A percentile compares a stretch with the other conserved stretches of the same genome.
These are phyloP conservation scores for Malassezia arunalokei DNA, from an alignment of 1,284 basidiomycete species.

Conservation along the genomic window DNA sequence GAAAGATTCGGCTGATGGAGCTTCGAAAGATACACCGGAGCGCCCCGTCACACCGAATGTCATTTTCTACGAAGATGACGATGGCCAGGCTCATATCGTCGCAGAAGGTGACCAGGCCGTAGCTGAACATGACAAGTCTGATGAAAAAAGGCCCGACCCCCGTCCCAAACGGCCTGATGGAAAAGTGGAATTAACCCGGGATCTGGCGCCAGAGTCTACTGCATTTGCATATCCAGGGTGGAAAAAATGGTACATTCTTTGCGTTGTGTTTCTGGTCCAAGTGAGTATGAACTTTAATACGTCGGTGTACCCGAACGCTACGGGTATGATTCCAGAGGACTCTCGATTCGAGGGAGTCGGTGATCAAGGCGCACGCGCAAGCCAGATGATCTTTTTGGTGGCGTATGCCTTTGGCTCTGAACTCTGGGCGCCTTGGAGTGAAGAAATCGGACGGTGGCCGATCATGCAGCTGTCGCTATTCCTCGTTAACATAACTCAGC, in stretches of 20 bases:
- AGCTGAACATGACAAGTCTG: neutral
- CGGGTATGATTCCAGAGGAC: conserved; percentile 34
- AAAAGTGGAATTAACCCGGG: conserved; percentile 41
- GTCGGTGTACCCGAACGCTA: conserved; percentile 44
- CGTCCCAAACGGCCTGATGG: conserved; percentile 22
- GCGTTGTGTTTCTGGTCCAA: conserved; percentile 47
- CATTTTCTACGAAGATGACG: neutral
- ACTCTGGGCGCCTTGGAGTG: conserved; percentile 45
- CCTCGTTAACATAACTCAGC: conserved; percentile 46
- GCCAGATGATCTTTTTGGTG: conserved; percentile 48
- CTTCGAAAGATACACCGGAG: neutral
- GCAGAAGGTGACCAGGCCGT: neutral
- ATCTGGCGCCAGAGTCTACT: conserved; percentile 39
- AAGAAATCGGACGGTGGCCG: conserved; percentile 45
- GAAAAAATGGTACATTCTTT: conserved; percentile 47
- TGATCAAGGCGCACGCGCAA: conserved; percentile 47
- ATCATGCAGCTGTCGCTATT: conserved; percentile 39
- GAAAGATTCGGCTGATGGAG: neutral
- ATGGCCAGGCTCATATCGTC: neutral
- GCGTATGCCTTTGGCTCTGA: conserved; percentile 47
- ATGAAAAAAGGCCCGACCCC: neutral
- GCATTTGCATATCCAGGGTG: conserved; percentile 34
- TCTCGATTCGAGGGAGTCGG: conserved; percentile 26
- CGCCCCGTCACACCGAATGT: neutral
- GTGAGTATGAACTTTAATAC: conserved; percentile 48